phyloP scores from a whole-genome alignment of 2,329 filamentous ascomycete species.

The Cadophora gregata region DNA sequence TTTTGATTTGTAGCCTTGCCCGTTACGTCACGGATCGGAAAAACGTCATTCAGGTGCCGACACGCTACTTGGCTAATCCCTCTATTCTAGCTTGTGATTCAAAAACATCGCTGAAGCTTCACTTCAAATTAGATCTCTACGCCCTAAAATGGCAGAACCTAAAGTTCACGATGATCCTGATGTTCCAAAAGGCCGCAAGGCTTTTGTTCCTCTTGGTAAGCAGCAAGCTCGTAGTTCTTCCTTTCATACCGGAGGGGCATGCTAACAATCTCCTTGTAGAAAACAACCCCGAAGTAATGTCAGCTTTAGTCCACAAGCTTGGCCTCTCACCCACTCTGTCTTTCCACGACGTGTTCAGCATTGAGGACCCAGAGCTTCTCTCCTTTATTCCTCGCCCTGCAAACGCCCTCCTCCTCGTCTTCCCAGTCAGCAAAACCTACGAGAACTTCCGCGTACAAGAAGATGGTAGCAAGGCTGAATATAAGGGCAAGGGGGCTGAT shows the following conservation, averaged over 20 bases:
- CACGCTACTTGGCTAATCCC: no score
- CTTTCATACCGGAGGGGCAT: neutral
- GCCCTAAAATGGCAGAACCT: constrained; percentile 23
- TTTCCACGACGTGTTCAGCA: constrained; percentile 92
- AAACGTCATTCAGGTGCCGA: neutral
- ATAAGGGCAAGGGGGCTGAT: constrained; percentile 67
- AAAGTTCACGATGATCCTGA: constrained; percentile 38
- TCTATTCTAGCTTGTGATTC: neutral
- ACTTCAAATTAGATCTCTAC: neutral
- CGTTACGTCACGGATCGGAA: constrained; percentile 1
- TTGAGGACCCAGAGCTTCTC: constrained; percentile 86
- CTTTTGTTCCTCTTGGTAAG: constrained; percentile 44
- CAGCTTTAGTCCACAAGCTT: constrained; percentile 79
- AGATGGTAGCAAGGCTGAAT: constrained; percentile 68
- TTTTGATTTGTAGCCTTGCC: no score
- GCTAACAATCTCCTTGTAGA: constrained; percentile 50
- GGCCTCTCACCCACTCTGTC: constrained; percentile 77
- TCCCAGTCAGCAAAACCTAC: constrained; percentile 83
- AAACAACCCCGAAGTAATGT: constrained; percentile 90
- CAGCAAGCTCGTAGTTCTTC: no score
- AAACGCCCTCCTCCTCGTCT: constrained; percentile 89
- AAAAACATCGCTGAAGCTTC: neutral
- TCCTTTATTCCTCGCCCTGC: constrained; percentile 89
- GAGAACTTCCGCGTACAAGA: constrained; percentile 79
- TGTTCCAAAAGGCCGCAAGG: constrained; percentile 41